phyloP scores from a whole-genome alignment of 2,329 filamentous ascomycete genomes.

The Tolypocladium sp. region DNA sequence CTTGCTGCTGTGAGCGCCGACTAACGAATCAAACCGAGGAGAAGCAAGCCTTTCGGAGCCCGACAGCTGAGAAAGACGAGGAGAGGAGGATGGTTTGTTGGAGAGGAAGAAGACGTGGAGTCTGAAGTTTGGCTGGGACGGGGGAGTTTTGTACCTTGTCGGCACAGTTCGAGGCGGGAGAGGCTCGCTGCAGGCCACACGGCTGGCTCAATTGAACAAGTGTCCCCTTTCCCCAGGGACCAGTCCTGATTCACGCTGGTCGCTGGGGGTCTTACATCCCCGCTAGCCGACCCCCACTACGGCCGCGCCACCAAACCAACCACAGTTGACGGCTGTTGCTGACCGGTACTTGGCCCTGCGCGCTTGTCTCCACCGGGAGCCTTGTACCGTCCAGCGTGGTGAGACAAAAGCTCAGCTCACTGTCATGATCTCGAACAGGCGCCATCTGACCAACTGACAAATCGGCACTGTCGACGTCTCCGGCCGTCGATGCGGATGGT shows the following conservation, averaged over 20 bases:
- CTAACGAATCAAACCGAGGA: background rate
- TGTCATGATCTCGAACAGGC: background rate
- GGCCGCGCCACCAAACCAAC: background rate
- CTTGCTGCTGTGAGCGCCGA: slow-evolving; percentile 4
- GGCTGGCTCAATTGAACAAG: slow-evolving; percentile 32
- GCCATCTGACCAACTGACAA: background rate
- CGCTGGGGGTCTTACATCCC: background rate
- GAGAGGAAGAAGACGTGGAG: background rate
- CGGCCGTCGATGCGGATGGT: background rate
- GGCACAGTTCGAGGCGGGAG: background rate
- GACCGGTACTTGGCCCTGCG: background rate
- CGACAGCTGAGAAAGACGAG: background rate
- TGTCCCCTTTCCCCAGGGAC: slow-evolving; percentile 24
- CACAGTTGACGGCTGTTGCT: background rate
- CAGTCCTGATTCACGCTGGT: background rate
- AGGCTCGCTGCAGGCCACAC: slow-evolving; percentile 10
- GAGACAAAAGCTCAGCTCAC: background rate
- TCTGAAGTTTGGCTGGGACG: slow-evolving; percentile 7
- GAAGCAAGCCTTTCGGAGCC: background rate
- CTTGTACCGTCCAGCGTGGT: background rate
- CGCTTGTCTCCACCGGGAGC: background rate
- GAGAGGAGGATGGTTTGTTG: background rate
- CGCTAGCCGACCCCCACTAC: background rate
- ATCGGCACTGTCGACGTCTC: background rate
- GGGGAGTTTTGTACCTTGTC: slow-evolving; percentile 24